Evolutionary conservation across 192 early-diverging fungal species (phyloP), one percentile per base, ranked within the genome.

Genomic region (Coemansia erecta): DNA sequence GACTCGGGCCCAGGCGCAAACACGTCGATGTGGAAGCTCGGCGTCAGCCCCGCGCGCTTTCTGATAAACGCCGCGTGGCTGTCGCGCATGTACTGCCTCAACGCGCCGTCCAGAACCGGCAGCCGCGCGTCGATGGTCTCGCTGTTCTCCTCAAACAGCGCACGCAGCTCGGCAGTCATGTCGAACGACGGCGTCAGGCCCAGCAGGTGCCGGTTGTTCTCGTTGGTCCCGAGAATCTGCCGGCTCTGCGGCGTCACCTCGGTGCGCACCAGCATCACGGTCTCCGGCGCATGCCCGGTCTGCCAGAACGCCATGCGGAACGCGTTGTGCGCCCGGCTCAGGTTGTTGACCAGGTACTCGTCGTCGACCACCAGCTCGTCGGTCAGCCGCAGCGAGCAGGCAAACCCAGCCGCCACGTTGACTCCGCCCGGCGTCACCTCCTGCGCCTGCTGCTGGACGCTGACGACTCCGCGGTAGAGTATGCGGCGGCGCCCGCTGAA

Each of bases 321-420:
- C 2, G 70, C 47, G 23, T 72, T 78, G 18, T 48, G 37, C 11
- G 22, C 31, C 24, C 64, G 70, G 40, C 73, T 57, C 2, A 77
- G 57, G 42, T 70, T 69, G 22, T 77, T 73, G 58, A 77, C 70
- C 33, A 70, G 43, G 15, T 67, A 43, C 53, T 77, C 73, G 59
- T 73, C 61, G 42, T 68, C 67, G 0, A 81, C 70, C 4, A 52
- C 56, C 15, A 77, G 60, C 60, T 82, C 83, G 7, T 82, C 81
- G 4, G 68, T 73, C 57, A 85, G 80, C 10, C 66, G 58, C 24
- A 87, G 66, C 8, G 68, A 66, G 54, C 84, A 83, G 7, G 54
- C 53, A 53, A 87, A 87, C 4, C 86, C 86, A 0, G 86, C 72
- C 28, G 84, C 79, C 47, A 86, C 80, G 43, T 85, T 86, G 55